phyloP scores from a whole-genome alignment of 371 early-diverging fungal species.

The Conidiobolus coronatus region DNA sequence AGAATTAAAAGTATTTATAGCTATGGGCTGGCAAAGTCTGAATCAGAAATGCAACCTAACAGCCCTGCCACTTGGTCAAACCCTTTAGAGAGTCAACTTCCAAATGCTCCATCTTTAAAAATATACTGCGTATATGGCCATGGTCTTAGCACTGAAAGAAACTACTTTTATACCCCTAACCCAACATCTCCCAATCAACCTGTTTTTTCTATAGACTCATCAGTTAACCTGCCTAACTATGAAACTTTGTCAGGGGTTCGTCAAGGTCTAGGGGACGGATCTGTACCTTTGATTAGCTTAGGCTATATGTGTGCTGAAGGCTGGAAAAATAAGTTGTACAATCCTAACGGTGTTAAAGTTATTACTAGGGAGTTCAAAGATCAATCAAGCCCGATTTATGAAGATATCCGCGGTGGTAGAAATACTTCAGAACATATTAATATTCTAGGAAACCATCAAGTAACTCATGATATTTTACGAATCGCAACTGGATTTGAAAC shows the following conservation, averaged over 20 bases:
- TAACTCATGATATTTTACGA: conserved; percentile 10
- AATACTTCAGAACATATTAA: conserved; percentile 76
- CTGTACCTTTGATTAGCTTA: conserved; percentile 68
- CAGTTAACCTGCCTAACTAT: not conserved
- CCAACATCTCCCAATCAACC: too few species aligned
- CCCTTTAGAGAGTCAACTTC: conserved; percentile 60
- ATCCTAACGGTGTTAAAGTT: conserved; percentile 54
- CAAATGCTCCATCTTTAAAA: conserved; percentile 53
- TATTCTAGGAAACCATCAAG: conserved; percentile 53
- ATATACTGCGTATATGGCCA: conserved; percentile 70
- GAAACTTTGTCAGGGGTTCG: not conserved
- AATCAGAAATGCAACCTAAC: conserved; percentile 9
- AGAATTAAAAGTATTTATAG: conserved; percentile 33
- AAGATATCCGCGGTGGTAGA: conserved; percentile 56
- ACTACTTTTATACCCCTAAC: not conserved
- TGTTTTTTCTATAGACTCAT: too few species aligned
- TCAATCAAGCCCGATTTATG: conserved; percentile 19
- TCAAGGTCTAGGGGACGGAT: conserved; percentile 32
- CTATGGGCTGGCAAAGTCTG: conserved; percentile 27
- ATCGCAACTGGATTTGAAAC: conserved; percentile 3
- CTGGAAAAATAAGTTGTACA: conserved; percentile 64
- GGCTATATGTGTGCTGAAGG: conserved; percentile 86
- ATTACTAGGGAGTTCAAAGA: conserved; percentile 59
- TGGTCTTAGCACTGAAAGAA: conserved; percentile 51
- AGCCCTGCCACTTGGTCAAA: conserved; percentile 62